Evolutionary conservation across 1,284 basidiomycete genomes (phyloP).

Genomic region (Trichosporon coremiiforme): DNA sequence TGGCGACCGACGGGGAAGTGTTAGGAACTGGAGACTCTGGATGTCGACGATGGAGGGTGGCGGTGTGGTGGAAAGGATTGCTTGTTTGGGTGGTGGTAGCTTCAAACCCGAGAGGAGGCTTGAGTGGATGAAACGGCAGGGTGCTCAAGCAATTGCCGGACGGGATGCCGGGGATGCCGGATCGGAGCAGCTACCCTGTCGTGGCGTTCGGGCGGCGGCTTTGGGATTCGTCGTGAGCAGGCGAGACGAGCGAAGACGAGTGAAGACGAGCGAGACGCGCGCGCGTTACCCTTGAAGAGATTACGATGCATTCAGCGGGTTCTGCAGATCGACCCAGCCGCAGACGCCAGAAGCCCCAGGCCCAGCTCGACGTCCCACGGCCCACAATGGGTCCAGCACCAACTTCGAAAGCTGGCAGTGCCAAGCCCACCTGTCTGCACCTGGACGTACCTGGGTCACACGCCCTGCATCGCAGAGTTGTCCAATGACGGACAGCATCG

Average conservation of each 20-base stretch:
- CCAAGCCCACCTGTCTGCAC: background rate
- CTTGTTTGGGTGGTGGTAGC: no score
- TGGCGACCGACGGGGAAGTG: no score
- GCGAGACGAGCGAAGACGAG: no score
- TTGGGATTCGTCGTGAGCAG: no score
- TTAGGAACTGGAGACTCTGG: no score
- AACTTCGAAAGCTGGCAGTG: background rate
- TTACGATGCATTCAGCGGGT: background rate
- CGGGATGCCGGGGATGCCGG: background rate
- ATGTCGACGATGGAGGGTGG: background rate
- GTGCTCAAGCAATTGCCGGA: background rate
- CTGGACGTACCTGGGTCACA: conserved; percentile 4
- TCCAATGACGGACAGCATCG: background rate
- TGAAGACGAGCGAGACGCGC: background rate
- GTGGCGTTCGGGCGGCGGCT: no score
- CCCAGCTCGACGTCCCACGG: no score
- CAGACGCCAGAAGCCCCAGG: no score
- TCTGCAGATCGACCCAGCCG: background rate
- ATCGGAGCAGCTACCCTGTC: no score
- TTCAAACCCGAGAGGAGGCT: no score
- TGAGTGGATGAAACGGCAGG: background rate
- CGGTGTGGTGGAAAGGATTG: no score
- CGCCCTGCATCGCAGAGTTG: background rate
- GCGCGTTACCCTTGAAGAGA: background rate
- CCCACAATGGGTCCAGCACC: background rate